These are phyloP conservation scores for Digitaria exilis DNA, from an alignment of 202 grass and related monocot species.

Conservation along the genomic window DNA sequence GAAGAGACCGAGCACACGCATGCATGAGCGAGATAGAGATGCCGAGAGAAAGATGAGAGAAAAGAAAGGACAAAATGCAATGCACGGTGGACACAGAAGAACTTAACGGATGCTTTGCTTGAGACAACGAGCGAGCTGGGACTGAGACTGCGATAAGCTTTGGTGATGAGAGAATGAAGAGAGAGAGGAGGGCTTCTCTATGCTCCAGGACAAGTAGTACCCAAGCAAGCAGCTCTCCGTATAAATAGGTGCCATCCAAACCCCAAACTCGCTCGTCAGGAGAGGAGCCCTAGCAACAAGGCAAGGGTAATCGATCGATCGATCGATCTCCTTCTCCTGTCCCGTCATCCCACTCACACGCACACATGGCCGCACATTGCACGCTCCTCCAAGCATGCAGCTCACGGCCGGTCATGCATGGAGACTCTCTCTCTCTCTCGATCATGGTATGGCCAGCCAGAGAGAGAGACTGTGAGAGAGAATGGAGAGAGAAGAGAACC, in stretches of 20 bases:
- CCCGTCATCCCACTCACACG: not conserved
- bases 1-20: no score
- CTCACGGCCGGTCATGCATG: not conserved
- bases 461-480: no score
- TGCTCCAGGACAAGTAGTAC: not conserved
- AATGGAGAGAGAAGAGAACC: conserved; percentile 16
- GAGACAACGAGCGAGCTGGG: not conserved
- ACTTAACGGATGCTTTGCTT: no score
- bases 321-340: not conserved
- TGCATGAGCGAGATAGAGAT: not conserved
- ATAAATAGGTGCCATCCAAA: conserved; percentile 27
- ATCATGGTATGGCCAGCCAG: no score
- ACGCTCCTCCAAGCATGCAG: conserved; percentile 37
- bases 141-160: not conserved
- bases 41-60: not conserved
- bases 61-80: not conserved
- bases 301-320: not conserved
- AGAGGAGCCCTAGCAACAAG: not conserved
- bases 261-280: not conserved
- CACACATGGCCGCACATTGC: conserved; percentile 44
- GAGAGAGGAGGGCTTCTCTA: no score
- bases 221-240: not conserved
- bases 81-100: not conserved
- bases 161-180: not conserved
- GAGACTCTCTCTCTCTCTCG: no score